Evolutionary conservation across 2,329 filamentous ascomycete species (phyloP), one percentile per base, ranked within the genome.

Genomic region (Ilyonectria destructans): DNA sequence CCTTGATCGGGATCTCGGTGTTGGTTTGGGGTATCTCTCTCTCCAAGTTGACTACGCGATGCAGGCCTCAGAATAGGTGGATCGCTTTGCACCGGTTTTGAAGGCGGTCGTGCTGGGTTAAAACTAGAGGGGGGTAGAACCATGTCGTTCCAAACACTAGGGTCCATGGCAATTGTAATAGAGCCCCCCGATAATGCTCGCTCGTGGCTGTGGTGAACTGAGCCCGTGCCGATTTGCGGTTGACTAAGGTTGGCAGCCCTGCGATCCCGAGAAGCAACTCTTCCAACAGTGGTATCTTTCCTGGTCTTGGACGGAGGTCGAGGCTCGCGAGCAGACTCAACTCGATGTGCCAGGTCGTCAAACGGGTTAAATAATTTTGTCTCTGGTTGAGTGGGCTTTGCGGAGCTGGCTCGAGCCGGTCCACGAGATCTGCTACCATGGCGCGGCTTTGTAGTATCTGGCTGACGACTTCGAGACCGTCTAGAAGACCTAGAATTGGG

Each of bases 121-220:
- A 21, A 54, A 13, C 9, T 33, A 6, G 58, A 29, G 10, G 35
- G 17, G 55, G 60, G 5, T 21, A 51, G 45, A n/a, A 33, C 51
- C 51, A 62, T 46, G 29, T 65, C 43, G n/a, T 49, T 35, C 62
- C 67, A 65, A 21, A 65, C 48, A 19, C 62, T 59, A 17, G 48
- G 51, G 5, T 66, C 62, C 58, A 65, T 68, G 4, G 56, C 56
- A 31, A 65, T 59, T 17, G 65, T 60, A n/a, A 68, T 60, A n/a
- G 65, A 68, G 33, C 48, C 37, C 6, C 62, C 56, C 2, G 62
- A 65, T 15, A 55, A 29, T 6, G 62, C 17, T 65, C 55, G 48
- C 57, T 59, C 56, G 12, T 65, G 62, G 6, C 45, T 33, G n/a
- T 31, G 4, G 17, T 57, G 45, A 7, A 12, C 19, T 40, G 33